phyloP scores from a whole-genome alignment of 176 grass and related monocot species.

The Saccharum spontaneum region DNA sequence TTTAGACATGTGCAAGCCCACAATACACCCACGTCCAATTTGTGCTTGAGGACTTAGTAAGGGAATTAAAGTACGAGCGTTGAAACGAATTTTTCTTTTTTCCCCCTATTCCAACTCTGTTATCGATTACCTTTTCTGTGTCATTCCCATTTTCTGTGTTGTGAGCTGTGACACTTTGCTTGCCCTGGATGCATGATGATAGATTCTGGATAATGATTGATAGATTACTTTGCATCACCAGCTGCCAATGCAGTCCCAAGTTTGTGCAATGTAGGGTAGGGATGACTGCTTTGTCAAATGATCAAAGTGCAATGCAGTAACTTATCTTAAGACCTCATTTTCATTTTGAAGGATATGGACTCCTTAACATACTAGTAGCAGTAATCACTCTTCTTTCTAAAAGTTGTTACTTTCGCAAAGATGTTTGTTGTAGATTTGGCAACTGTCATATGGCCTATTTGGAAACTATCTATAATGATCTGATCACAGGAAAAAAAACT shows the following conservation, averaged over 20 bases:
- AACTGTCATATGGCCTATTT: not conserved
- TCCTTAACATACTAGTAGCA: not conserved
- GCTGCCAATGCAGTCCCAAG: not conserved
- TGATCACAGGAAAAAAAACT: not conserved
- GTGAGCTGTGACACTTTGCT: not conserved
- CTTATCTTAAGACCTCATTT: not conserved
- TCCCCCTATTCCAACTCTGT: not conserved
- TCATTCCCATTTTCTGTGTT: not conserved
- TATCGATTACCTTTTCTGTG: not conserved
- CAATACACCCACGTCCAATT: no score
- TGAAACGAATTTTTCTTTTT: not conserved
- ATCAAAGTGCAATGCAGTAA: not conserved
- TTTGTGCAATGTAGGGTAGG: not conserved
- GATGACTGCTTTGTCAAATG: slow-evolving; percentile 9
- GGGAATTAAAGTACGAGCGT: not conserved
- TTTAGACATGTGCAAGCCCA: no score
- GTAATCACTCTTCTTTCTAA: not conserved
- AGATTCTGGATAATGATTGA: slow-evolving; percentile 2
- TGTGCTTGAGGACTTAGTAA: no score
- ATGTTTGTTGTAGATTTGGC: not conserved
- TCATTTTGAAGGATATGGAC: not conserved
- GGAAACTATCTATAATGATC: not conserved
- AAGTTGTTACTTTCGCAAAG: not conserved
- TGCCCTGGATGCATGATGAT: not conserved
- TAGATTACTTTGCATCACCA: slow-evolving; percentile 1